Evolutionary conservation across 2,329 filamentous ascomycete species (phyloP), one percentile per base, ranked within the genome.

Genomic region (Fusarium lyarnte): DNA sequence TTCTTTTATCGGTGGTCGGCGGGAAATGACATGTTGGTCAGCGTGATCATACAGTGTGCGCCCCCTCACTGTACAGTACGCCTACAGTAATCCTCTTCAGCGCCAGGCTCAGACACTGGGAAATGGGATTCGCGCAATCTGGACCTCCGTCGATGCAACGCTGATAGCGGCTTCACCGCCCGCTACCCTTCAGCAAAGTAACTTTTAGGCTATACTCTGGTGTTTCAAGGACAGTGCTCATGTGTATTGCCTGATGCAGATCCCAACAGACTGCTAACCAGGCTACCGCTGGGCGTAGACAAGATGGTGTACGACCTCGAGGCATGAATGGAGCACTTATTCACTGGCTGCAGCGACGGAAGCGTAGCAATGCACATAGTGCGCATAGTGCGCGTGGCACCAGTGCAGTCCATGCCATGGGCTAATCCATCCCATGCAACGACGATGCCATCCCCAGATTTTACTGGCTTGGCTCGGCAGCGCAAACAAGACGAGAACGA

Each of bases 21-120:
- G 69, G 74, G 75, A 76, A 77, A 77, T 76, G 73, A 75, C 67
- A 70, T 72, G 62, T 69, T 76, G 60, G 67, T 66, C 77, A 75
- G 66, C 75, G 75, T 77, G 75, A 76, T 62, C 74, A 69, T 60
- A 74, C 75, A 42, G 75, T 77, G 43, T 53, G 68, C 57, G 36
- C 64, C 66, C 31, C 52, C 12, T 4, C 6, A 0, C 10, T 14
- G 33, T 43, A 75, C 75, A 38, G 75, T 74, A 47, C 29, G 7
- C n/a, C 54, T 39, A 39, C 35, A 43, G 47, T 43, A 49, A 39
- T 46, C 31, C 17, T 25, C 27, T 33, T n/a, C 35, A 46, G 43
- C 64, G 53, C 66, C 58, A 43, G 60, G 57, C 65, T 69, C 58
- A 60, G 68, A 64, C 63, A 72, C 73, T 66, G 36, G 42, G 47